Evolutionary conservation across 2,329 filamentous ascomycete species (phyloP), one percentile per base, ranked within the genome.

Genomic region (Penicillium sp.): DNA sequence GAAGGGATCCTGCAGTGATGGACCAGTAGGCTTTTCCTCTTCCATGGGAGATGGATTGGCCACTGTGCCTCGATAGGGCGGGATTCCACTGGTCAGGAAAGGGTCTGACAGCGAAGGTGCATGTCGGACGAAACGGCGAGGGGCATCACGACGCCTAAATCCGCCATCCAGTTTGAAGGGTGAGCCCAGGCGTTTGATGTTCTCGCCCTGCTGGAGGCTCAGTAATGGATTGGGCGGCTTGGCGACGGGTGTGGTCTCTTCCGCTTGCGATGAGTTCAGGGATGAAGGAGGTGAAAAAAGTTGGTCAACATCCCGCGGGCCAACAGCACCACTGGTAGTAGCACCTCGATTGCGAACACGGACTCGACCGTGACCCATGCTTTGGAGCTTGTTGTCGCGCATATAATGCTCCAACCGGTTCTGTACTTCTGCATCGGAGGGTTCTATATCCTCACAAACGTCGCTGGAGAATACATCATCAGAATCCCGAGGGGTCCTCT

Each of bases 311-410:
- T 79, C 77, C 47, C 77, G 74, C 26, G 76, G 76, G 56, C 75
- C 76, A 53, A 82, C 78, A 47, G 83, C 81, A 45, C 83, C 80
- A 23, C 82, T 76, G 43, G 82, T 76, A 43, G 82, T 86, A 61
- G 84, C 85, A 49, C 84, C 84, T 41, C 84, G 81, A 60, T 79
- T 84, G 38, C 84, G 79, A 31, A 84, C 78, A 24, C 84, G 81
- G 10, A 84, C 77, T 28, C 82, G 79, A 50, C 81, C 79, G 59
- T 82, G 77, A 48, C 79, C 78, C 9, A 75, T 74, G 53, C 83
- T 78, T 26, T 67, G 68, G 23, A 71, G 53, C 52, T 71, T 72
- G 43, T 70, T 67, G 36, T 70, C 65, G 18, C 66, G 68, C 33
- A 70, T 56, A 34, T 75, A 61, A 24, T 83, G 78, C 52, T 83